These are phyloP conservation scores for Claviceps humidiphila DNA, from an alignment of 2,329 filamentous ascomycete genomes.

Conservation along the genomic window DNA sequence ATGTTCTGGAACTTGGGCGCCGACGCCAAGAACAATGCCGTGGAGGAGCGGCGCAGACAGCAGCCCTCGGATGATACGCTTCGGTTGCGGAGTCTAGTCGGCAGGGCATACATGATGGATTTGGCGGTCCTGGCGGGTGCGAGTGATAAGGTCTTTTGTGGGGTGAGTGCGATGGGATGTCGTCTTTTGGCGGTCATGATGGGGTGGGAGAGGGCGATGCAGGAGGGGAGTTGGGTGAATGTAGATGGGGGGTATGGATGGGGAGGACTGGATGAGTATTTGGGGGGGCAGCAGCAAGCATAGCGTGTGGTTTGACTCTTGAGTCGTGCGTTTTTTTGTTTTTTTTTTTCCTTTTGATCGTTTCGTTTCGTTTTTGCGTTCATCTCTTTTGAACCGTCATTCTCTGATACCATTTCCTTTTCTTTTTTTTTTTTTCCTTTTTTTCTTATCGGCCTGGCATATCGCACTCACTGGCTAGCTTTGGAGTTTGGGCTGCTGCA, in stretches of 20 bases:
- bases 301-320: neutral
- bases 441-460: neutral
- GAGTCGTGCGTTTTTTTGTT: too few species aligned
- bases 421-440: neutral
- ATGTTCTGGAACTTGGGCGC: conserved; percentile 69
- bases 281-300: neutral
- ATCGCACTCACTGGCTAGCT: neutral
- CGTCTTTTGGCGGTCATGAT: conserved; percentile 71
- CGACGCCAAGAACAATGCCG: conserved; percentile 27
- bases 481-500: neutral
- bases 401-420: neutral
- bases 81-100: conserved; percentile 58
- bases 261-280: conserved; percentile 31
- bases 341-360: neutral
- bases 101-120: conserved; percentile 71
- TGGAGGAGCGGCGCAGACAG: conserved; percentile 14
- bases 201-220: conserved; percentile 62
- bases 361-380: neutral
- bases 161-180: conserved; percentile 60
- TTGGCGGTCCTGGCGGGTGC: conserved; percentile 57
- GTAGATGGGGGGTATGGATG: conserved; percentile 60
- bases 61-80: conserved; percentile 40
- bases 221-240: conserved; percentile 55
- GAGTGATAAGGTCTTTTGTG: conserved; percentile 62
- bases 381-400: neutral